Evolutionary conservation across 2,329 filamentous ascomycete species (phyloP), one percentile per base, ranked within the genome.

Genomic region (Fusarium tanahbumbuense): DNA sequence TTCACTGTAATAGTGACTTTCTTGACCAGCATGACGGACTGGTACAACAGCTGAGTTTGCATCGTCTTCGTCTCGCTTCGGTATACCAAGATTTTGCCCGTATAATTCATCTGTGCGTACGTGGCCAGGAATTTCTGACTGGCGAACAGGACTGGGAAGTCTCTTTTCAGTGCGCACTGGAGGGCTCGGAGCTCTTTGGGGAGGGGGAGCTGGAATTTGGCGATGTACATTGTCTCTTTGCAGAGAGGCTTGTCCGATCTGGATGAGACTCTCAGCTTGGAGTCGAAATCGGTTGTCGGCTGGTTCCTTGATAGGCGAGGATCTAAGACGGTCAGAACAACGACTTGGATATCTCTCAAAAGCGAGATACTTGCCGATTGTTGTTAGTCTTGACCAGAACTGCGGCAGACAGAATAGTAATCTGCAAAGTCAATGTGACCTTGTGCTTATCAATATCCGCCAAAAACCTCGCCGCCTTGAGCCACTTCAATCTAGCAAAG

Each of bases 381-480:
- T 50, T 47, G 1, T 50, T 50, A 1, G 67, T 32, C 13, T 68
- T 70, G 20, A 67, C 42, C 5, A 70, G 16, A 25, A 70, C 34
- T 1, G 67, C 67, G 7, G 67, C 54, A 6, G 62, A 68, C 10
- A 70, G 40, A 27, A 70, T 54, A 2, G 50, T 32, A 5, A 57
- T 67, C 12, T 70, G 67, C 10, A 70, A 18, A 7, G 67, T 56
- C 27, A 70, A 27, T 1, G 57, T 56, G 9, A 60, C 57, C 13
- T 67, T 63, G 8, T 70, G 67, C 12, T 70, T 70, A 6, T 70
- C 57, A 3, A 70, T 70, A 15, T 70, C 67, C 2, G 67, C 64
- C 10, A 67, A 16, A 4, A 70, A 8, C 10, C 27, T 62, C 5
- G 45, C 8, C 11, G 67, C 54, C 12, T 45, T 70, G 11, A 34